These are phyloP conservation scores for Moesziomyces antarcticus DNA, from an alignment of 1,284 basidiomycete genomes.

Conservation along the genomic window DNA sequence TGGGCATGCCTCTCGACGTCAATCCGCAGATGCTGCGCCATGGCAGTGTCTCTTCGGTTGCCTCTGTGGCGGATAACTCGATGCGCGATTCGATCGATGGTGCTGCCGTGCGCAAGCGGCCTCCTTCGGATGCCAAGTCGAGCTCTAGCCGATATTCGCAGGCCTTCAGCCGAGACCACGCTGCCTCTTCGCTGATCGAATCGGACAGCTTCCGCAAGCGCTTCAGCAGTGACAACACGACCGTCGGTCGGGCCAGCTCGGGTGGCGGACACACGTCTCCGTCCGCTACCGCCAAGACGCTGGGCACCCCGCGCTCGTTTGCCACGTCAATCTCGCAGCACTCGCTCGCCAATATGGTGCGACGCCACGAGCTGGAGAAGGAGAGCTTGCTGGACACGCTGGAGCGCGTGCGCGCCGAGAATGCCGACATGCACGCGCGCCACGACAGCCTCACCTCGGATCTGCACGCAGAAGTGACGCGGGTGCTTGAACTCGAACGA, in stretches of 20 bases:
- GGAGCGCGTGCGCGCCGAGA: constrained; percentile 47
- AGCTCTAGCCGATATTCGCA: constrained; percentile 43
- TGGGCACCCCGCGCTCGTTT: constrained; percentile 54
- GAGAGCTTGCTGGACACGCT: constrained; percentile 56
- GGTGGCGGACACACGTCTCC: constrained; percentile 55
- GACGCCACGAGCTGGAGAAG: constrained; percentile 58
- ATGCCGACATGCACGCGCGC: constrained; percentile 32
- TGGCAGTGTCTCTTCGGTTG: constrained; percentile 31
- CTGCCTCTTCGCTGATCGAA: constrained; percentile 24
- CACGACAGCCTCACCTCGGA: constrained; percentile 49
- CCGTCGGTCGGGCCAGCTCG: constrained; percentile 42
- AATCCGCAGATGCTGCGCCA: constrained; percentile 39
- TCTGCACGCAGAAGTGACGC: constrained; percentile 57
- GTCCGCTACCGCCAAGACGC: constrained; percentile 56
- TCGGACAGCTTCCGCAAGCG: constrained; percentile 36
- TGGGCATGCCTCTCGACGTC: constrained; percentile 47
- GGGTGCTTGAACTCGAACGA: constrained; percentile 54
- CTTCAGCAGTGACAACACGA: constrained; percentile 46
- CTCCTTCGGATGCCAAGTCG: constrained; percentile 39
- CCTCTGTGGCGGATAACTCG: constrained; percentile 19
- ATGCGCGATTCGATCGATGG: constrained; percentile 10
- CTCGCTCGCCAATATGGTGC: constrained; percentile 42
- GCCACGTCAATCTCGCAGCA: constrained; percentile 42
- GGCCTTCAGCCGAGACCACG: constrained; percentile 32
- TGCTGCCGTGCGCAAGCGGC: constrained; percentile 17